Conservation (phyloP, 768 basidiomycete species). For the Tulasnella sp. region DNA sequence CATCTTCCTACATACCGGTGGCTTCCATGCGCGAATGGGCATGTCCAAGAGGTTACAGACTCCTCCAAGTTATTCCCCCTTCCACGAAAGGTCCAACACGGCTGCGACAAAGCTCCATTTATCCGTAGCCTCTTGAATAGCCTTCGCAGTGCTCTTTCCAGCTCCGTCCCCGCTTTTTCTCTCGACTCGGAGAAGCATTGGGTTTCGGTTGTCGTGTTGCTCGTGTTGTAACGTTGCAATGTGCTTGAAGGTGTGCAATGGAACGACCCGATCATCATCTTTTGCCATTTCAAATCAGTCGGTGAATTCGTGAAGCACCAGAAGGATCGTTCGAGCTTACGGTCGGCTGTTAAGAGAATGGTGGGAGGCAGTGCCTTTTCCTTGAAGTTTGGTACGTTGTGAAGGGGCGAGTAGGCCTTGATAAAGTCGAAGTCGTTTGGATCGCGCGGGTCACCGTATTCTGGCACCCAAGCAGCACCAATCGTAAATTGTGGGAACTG, state of each 20-base stretch:
- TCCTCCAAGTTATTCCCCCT: not conserved
- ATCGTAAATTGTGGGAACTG: conserved; percentile 8
- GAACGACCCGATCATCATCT: conserved; percentile 86
- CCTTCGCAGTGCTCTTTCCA: conserved; percentile 67
- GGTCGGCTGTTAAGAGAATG: conserved; percentile 76
- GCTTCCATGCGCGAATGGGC: not conserved
- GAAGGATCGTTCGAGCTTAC: conserved; percentile 37
- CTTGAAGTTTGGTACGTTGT: conserved; percentile 53
- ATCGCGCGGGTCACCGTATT: conserved; percentile 69
- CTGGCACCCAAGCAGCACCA: conserved; percentile 71
- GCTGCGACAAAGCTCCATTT: conserved; percentile 71
- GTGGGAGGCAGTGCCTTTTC: conserved; percentile 55
- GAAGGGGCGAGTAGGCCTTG: conserved; percentile 67
- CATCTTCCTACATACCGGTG: too few species aligned
- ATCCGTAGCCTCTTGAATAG: conserved; percentile 67
- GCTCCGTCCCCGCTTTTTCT: conserved; percentile 75
- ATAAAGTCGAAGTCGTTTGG: conserved; percentile 81
- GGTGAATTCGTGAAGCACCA: not conserved
- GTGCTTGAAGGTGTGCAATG: conserved; percentile 77
- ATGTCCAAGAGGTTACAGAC: not conserved
- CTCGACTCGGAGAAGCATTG: conserved; percentile 67
- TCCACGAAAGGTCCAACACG: conserved; percentile 44
- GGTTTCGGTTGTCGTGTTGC: conserved; percentile 57
- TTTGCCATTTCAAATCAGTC: not conserved
- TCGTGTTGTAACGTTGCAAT: conserved; percentile 66